These are phyloP conservation scores for Suillus tomentosus DNA, from an alignment of 768 basidiomycete species.

Conservation along the genomic window DNA sequence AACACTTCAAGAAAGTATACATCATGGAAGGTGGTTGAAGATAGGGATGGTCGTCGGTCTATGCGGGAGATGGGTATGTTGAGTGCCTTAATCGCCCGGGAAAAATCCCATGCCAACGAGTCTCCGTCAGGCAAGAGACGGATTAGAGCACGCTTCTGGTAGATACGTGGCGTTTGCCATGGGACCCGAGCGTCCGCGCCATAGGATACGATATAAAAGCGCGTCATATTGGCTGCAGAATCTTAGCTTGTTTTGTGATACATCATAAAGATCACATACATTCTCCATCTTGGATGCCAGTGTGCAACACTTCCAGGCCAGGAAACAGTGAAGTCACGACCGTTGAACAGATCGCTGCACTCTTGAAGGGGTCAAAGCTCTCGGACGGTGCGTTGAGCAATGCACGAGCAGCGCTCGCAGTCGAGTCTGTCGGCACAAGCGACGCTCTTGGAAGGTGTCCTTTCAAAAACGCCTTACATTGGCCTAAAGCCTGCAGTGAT, in stretches of 20 bases:
- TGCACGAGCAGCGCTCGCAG: slow-evolving; percentile 65
- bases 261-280: slow-evolving; percentile 10
- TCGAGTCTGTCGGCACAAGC: slow-evolving; percentile 64
- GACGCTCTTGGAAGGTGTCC: slow-evolving; percentile 53
- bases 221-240: slow-evolving; percentile 61
- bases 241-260: background rate
- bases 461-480: slow-evolving; percentile 67
- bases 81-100: slow-evolving; percentile 37
- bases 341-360: slow-evolving; percentile 76
- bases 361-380: slow-evolving; percentile 43
- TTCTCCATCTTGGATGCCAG: slow-evolving; percentile 63
- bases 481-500: slow-evolving; percentile 65
- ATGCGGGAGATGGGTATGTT: slow-evolving; percentile 51
- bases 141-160: slow-evolving; percentile 38
- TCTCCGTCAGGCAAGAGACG: slow-evolving; percentile 30
- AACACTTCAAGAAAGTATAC: slow-evolving; percentile 68
- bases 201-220: slow-evolving; percentile 62
- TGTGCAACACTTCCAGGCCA: slow-evolving; percentile 59
- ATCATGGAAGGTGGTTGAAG: slow-evolving; percentile 50
- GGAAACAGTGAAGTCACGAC: slow-evolving; percentile 61
- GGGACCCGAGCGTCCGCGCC: slow-evolving; percentile 35
- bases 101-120: slow-evolving; percentile 15
- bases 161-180: slow-evolving; percentile 20
- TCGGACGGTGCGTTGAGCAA: slow-evolving; percentile 36
- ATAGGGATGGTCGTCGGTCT: slow-evolving; percentile 62